Evolutionary conservation across 108 stramenopile species (phyloP), one percentile per base, ranked within the genome.

Genomic region (Chaetoceros tenuissimus): DNA sequence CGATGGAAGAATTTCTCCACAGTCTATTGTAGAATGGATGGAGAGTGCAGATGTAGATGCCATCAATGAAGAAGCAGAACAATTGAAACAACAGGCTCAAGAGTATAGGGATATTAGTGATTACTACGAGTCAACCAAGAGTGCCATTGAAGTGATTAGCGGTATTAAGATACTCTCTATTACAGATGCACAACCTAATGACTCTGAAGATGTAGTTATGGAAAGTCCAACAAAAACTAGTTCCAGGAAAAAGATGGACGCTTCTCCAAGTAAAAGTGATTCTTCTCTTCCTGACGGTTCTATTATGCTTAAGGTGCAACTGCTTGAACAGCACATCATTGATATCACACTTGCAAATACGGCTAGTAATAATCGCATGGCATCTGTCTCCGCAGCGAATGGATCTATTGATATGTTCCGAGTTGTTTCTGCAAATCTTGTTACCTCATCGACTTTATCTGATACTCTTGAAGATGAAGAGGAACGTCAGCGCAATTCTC

Each of bases 101-200:
- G 70, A 74, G 30, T 50, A 73, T 30, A 46, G 64, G 17, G 44
- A 69, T 44, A 67, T 72, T 46, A n/a, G 45, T 13, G 68, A 62
- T 7, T 80, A 55, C 40, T 80, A 80, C 47, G 43, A 73, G 27
- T 58, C 59, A 1, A 69, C 73, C 43, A 43, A 66, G 17, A 60
- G 65, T 44, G 31, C 70, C 24, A 76, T 73, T 69, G 74, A 80
- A 34, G 75, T 76, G 60, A 43, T 80, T 16, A 63, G 69, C 18
- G 79, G 79, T 19, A 59, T 80, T 28, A 65, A 56, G 40, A 67
- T 80, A 22, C 49, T 77, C n/a, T n/a, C n/a, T n/a, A n/a, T n/a
- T n/a, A n/a, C n/a, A 43, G 29, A 27, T 46, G 45, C 24, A 34
- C 19, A 24, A 21, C 23, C 45, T 19, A 47, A 29, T 18, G 28